These are phyloP conservation scores for Phytophthora cactorum DNA, from an alignment of 352 stramenopile species.

Conservation along the genomic window DNA sequence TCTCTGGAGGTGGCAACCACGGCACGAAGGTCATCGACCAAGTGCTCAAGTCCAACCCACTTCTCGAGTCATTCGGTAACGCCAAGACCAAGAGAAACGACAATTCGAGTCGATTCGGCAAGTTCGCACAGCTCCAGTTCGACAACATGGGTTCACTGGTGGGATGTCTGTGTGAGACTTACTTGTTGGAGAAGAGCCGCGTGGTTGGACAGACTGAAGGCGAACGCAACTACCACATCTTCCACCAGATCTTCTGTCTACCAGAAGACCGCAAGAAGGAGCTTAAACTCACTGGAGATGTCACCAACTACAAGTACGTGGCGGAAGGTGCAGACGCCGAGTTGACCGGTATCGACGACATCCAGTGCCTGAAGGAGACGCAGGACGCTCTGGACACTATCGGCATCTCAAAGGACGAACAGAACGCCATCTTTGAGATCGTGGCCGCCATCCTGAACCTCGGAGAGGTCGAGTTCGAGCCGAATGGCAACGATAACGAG, in stretches of 20 bases:
- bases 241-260: slow-evolving; percentile 95
- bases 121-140: slow-evolving; percentile 85
- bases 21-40: slow-evolving; percentile 82
- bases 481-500: slow-evolving; percentile 49
- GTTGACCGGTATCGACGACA: slow-evolving; percentile 73
- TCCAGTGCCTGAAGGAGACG: slow-evolving; percentile 80
- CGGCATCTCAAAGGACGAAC: slow-evolving; percentile 86
- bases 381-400: slow-evolving; percentile 91
- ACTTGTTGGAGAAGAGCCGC: slow-evolving; percentile 97
- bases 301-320: slow-evolving; percentile 84
- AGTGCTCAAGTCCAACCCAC: slow-evolving; percentile 78
- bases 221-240: slow-evolving; percentile 98
- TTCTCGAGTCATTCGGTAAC: slow-evolving; percentile 83
- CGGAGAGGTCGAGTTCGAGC: slow-evolving; percentile 94
- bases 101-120: slow-evolving; percentile 84
- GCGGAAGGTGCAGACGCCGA: slow-evolving; percentile 56
- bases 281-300: slow-evolving; percentile 66
- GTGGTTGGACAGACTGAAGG: slow-evolving; percentile 90
- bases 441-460: slow-evolving; percentile 97
- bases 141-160: slow-evolving; percentile 65
- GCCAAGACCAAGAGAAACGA: slow-evolving; percentile 87
- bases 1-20: slow-evolving; percentile 69
- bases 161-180: slow-evolving; percentile 86
- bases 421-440: slow-evolving; percentile 94
- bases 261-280: slow-evolving; percentile 47